Evolutionary conservation across 163 green algal genomes (phyloP).

Genomic region (Coccomyxa subellipsoidea): DNA sequence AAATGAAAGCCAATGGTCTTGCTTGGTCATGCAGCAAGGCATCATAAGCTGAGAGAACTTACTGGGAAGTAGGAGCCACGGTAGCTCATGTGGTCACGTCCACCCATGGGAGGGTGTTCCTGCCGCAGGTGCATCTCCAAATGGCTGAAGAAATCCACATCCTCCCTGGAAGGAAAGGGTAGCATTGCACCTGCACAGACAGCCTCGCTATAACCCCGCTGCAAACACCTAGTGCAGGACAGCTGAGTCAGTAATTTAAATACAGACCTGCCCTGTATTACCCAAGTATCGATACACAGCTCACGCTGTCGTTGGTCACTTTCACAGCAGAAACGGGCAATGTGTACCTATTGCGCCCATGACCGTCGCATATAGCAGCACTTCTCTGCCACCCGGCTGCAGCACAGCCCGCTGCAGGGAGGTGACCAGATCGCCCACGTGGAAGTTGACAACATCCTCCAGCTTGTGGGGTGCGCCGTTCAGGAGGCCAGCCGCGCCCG

Average conservation of each 20-base stretch:
- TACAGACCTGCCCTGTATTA: no score
- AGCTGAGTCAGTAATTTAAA: no score
- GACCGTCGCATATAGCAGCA: conserved; percentile 81
- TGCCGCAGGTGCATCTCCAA: conserved; percentile 98
- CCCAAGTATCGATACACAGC: no score
- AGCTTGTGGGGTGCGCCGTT: conserved; percentile 92
- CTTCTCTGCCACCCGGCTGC: conserved; percentile 79
- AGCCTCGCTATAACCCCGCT: not conserved
- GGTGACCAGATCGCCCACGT: conserved; percentile 94
- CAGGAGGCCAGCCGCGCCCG: conserved; percentile 53
- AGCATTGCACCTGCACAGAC: conserved; percentile 64
- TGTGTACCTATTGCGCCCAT: conserved; percentile 75
- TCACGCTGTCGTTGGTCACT: no score
- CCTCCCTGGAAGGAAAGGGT: conserved; percentile 81
- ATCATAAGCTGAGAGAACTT: not conserved
- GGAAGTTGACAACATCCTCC: conserved; percentile 77
- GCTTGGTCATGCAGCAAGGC: no score
- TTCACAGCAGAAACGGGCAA: not conserved
- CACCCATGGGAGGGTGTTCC: conserved; percentile 73
- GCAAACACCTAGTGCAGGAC: no score
- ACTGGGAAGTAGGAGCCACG: conserved; percentile 92
- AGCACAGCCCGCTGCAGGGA: conserved; percentile 68
- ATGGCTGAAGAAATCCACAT: conserved; percentile 96
- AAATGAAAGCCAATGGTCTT: no score
- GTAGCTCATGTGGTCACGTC: conserved; percentile 78